Evolutionary conservation across 306 rosid genomes (phyloP), one percentile per base, ranked within the genome.

Genomic region (Prosopis cineraria): DNA sequence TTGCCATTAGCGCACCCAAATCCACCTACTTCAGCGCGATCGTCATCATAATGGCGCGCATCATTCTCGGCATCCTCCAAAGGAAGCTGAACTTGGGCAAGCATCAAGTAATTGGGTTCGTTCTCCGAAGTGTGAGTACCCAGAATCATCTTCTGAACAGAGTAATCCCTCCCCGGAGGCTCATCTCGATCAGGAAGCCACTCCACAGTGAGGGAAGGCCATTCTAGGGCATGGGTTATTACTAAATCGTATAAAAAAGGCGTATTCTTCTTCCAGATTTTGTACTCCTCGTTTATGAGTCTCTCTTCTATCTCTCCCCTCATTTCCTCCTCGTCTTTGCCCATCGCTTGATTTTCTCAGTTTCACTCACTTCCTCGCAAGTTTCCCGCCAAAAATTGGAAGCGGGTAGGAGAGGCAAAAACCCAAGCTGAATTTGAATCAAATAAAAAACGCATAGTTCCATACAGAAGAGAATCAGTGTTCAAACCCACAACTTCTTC

Each of bases 111-210:
- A 84, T 96, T 96, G 34, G 98, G 99, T 72, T 96, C 98, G 30
- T 96, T 91, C 81, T 96, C 99, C 10, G 96, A 96, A 3, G 98
- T 96, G 68, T 96, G 99, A 17, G 99, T 96, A 0, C 99, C 99
- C 31, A 96, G 65, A 44, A 93, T 93, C 87, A 96, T 83, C 88
- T 96, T 96, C 82, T 45, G 58, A 9, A 88, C 92, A 4, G 90
- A 90, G 66, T 88, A 90, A 70, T 90, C 95, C 83, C 89, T 88
- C 37, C 92, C 95, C 0, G 92, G 83, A 10, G 92, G 95, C 67
- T 90, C 92, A 12, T 90, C 89, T 5, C 92, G 84, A 70, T 90
- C 91, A 2, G 92, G 92, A 14, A 90, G 83, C 95, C 95, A 90
- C 68, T 90, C 91, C 50, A 96, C 98, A 25, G 99, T 96, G 64